phyloP scores from a whole-genome alignment of 2,329 filamentous ascomycete genomes.

The Triangularia verruculosa region DNA sequence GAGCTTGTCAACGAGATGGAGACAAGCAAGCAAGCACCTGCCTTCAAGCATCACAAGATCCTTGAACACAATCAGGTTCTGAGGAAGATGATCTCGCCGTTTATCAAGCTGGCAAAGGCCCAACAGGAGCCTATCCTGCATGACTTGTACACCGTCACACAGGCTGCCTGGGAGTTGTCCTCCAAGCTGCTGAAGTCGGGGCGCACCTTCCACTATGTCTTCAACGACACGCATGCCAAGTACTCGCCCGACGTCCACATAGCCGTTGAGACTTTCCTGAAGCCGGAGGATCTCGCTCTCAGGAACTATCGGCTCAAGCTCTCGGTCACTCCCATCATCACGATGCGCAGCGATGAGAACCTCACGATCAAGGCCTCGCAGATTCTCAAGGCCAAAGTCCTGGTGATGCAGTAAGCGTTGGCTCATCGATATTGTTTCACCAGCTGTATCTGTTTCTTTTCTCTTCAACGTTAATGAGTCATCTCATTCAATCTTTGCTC shows the following conservation, averaged over 20 bases:
- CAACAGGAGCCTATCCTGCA: constrained; percentile 33
- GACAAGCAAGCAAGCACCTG: constrained; percentile 29
- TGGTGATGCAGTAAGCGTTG: constrained; percentile 35
- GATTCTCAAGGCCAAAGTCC: constrained; percentile 45
- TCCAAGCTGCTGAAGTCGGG: constrained; percentile 44
- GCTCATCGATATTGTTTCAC: constrained; percentile 31
- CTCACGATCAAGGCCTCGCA: constrained; percentile 44
- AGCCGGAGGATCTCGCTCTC: constrained; percentile 45
- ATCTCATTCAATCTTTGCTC: background rate
- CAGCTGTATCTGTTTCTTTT: background rate
- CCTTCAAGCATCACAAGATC: constrained; percentile 28
- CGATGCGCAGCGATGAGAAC: constrained; percentile 51
- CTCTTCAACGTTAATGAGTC: background rate
- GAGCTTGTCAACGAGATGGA: constrained; percentile 35
- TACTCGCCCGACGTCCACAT: constrained; percentile 49
- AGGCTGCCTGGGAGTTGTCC: constrained; percentile 44
- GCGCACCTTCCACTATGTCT: constrained; percentile 37
- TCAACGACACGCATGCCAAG: constrained; percentile 48
- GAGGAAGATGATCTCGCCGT: constrained; percentile 40
- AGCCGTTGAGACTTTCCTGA: constrained; percentile 42
- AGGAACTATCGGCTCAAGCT: constrained; percentile 52
- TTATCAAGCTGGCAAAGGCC: constrained; percentile 40
- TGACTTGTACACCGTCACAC: constrained; percentile 43
- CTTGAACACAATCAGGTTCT: constrained; percentile 26
- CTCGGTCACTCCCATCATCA: constrained; percentile 53